These are phyloP conservation scores for Penicillium brasilianum DNA, from an alignment of 2,329 filamentous ascomycete genomes.

Conservation along the genomic window DNA sequence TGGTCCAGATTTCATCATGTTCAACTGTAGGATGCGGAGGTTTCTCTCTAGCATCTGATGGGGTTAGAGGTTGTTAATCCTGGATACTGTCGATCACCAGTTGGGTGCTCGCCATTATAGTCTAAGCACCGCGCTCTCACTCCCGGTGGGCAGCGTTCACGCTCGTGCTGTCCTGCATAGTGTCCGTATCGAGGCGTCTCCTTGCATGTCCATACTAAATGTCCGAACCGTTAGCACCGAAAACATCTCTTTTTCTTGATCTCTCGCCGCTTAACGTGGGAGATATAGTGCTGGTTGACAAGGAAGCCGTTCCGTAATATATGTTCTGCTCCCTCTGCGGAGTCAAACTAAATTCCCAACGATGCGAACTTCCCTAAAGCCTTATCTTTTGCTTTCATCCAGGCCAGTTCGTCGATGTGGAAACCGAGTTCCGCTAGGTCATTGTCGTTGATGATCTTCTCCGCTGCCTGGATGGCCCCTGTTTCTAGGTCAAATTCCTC, in stretches of 20 bases:
- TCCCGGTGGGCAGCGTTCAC: neutral
- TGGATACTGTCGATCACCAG: constrained; percentile 23
- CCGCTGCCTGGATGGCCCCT: neutral
- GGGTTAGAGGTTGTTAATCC: constrained; percentile 13
- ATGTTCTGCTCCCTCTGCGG: constrained; percentile 28
- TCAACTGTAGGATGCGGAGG: constrained; percentile 27
- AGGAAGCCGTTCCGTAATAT: constrained; percentile 30
- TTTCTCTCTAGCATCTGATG: constrained; percentile 29
- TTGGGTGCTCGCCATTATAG: too few relatives aligned
- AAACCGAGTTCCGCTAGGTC: constrained; percentile 17
- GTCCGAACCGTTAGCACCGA: constrained; percentile 30
- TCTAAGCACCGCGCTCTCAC: constrained; percentile 23
- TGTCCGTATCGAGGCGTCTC: constrained; percentile 29
- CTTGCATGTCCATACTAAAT: constrained; percentile 33
- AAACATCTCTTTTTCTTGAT: constrained; percentile 30
- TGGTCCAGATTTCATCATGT: constrained; percentile 31
- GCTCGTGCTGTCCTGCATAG: constrained; percentile 24
- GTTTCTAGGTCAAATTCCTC: neutral
- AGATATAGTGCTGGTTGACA: neutral
- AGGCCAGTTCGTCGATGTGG: constrained; percentile 33
- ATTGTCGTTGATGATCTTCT: constrained; percentile 29
- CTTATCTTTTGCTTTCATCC: constrained; percentile 34
- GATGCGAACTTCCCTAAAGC: constrained; percentile 28
- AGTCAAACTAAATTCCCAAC: constrained; percentile 35
- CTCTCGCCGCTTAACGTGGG: constrained; percentile 2